Evolutionary conservation across 805 yeast genomes (phyloP).

Genomic region (Kazachstania martiniae): DNA sequence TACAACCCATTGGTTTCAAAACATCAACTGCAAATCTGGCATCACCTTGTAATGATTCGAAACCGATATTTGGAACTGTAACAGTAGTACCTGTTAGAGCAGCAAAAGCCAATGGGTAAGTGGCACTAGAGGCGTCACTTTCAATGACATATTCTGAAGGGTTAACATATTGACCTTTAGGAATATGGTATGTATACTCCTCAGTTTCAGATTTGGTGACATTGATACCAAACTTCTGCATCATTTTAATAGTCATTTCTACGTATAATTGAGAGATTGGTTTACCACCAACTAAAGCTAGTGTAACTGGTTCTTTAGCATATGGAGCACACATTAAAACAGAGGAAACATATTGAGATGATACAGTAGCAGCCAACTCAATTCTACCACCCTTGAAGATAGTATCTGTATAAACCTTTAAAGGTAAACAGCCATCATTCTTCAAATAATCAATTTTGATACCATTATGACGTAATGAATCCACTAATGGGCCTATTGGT

Average conservation of each 20-base stretch:
- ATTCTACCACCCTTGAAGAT: constrained; percentile 84
- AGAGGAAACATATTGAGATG: constrained; percentile 95
- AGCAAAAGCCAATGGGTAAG: constrained; percentile 95
- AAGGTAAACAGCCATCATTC: constrained; percentile 73
- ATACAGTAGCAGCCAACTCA: constrained; percentile 89
- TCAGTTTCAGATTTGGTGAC: constrained; percentile 64
- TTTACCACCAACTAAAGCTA: constrained; percentile 87
- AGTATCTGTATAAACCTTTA: constrained; percentile 55
- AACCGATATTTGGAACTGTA: constrained; percentile 90
- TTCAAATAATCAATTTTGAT: constrained; percentile 62
- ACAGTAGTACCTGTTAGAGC: constrained; percentile 91
- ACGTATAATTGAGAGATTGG: constrained; percentile 94
- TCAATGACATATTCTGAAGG: constrained; percentile 85
- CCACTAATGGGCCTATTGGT: constrained; percentile 93
- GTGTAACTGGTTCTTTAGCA: constrained; percentile 77
- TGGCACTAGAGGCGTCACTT: constrained; percentile 95
- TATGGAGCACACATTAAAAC: constrained; percentile 96
- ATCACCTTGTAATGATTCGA: constrained; percentile 88
- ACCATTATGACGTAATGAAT: constrained; percentile 77
- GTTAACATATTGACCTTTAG: constrained; percentile 67
- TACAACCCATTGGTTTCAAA: constrained; percentile 89
- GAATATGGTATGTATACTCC: constrained; percentile 81
- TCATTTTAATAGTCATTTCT: constrained; percentile 95
- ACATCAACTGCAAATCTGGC: constrained; percentile 94
- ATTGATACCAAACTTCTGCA: constrained; percentile 76